Evolutionary conservation across 202 grass and related monocot species (phyloP).

Genomic region (Schoenoplectus triqueter): DNA sequence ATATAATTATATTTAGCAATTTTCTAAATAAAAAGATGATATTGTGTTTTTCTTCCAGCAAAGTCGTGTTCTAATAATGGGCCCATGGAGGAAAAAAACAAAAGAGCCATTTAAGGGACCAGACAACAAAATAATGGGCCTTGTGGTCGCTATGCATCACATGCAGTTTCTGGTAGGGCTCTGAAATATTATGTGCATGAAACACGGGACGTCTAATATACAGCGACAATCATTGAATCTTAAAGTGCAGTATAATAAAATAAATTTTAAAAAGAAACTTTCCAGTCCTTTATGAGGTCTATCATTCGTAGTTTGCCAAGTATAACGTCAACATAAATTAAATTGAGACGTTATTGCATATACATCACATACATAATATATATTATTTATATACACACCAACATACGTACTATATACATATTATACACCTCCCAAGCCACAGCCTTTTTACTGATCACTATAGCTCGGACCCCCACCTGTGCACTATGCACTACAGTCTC

Average conservation of each 20-base stretch:
- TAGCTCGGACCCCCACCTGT: constrained; percentile 56
- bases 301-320: not conserved
- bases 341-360: not conserved
- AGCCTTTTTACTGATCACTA: constrained; percentile 46
- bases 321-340: not conserved
- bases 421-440: not conserved
- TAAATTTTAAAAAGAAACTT: not conserved
- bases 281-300: not conserved
- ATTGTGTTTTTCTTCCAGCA: too few relatives aligned
- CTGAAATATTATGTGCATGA: too few relatives aligned
- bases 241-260: not conserved
- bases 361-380: constrained; percentile 31
- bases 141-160: not conserved
- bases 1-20: too few relatives aligned
- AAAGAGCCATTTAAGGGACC: too few relatives aligned
- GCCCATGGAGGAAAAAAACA: not conserved
- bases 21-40: too few relatives aligned
- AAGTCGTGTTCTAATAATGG: not conserved
- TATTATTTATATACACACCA: constrained; percentile 19
- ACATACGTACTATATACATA: constrained; percentile 25
- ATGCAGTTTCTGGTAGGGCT: not conserved
- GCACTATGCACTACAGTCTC: constrained; percentile 37
- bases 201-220: too few relatives aligned
- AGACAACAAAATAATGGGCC: not conserved
- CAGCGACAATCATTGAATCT: not conserved